Conservation (phyloP, 805 yeast genomes). For the Komagataella pseudopastoris region DNA sequence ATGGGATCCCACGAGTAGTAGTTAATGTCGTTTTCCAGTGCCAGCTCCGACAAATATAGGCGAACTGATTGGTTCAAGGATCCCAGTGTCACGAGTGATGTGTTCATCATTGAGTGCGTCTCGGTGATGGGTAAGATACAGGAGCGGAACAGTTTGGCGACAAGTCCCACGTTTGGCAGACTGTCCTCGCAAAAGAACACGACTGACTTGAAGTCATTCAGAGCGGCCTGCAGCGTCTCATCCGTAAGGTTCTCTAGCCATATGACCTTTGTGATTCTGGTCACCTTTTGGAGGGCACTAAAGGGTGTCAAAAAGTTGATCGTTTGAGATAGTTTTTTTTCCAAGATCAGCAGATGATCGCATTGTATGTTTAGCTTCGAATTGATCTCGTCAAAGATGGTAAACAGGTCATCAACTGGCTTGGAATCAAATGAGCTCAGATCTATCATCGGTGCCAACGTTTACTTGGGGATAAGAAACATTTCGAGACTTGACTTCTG, state of each 20-base stretch:
- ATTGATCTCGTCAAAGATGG: slow-evolving; percentile 2
- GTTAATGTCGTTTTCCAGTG: slow-evolving; percentile 14
- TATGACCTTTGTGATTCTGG: slow-evolving; percentile 13
- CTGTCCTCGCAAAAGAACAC: slow-evolving; percentile 8
- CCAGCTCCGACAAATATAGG: slow-evolving; percentile 9
- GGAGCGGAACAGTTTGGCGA: slow-evolving; percentile 2
- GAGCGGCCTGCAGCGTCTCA: slow-evolving; percentile 6
- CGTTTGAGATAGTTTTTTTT: slow-evolving; percentile 10
- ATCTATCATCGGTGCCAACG: background rate
- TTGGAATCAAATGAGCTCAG: background rate
- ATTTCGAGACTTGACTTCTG: background rate
- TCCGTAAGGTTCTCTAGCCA: slow-evolving; percentile 12
- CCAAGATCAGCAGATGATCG: slow-evolving; percentile 6
- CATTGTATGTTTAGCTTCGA: background rate
- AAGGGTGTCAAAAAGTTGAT: slow-evolving; percentile 15
- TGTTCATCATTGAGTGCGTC: background rate
- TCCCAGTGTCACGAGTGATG: background rate
- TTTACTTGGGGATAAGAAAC: background rate
- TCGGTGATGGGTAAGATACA: slow-evolving; percentile 3
- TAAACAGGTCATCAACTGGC: slow-evolving; percentile 3
- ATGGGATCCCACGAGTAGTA: slow-evolving; percentile 10
- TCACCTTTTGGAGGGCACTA: slow-evolving; percentile 10
- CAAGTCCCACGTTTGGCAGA: background rate
- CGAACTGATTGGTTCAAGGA: background rate
- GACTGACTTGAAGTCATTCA: slow-evolving; percentile 8